phyloP scores from a whole-genome alignment of 495 filamentous ascomycete species.

The Alectoria sarmentosa region DNA sequence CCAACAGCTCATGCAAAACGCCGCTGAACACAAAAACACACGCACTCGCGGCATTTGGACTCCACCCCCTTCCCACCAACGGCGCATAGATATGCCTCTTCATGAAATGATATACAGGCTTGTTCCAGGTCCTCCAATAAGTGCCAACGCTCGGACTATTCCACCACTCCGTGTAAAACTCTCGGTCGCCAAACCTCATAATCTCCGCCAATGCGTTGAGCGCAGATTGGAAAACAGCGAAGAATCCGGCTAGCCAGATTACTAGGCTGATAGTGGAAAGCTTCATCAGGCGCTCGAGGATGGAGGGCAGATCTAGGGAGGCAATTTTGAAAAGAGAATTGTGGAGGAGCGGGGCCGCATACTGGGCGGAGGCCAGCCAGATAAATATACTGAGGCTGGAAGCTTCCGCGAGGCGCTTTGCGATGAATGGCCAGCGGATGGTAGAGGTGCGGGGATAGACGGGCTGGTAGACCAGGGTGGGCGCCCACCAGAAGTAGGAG shows the following conservation, averaged over 20 bases:
- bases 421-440: constrained; percentile 80
- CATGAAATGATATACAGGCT: constrained; percentile 95
- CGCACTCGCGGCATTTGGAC: constrained; percentile 55
- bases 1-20: constrained; percentile 82
- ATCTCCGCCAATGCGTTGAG: constrained; percentile 89
- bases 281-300: constrained; percentile 87
- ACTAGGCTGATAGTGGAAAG: constrained; percentile 87
- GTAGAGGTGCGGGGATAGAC: constrained; percentile 76
- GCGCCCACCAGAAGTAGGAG: constrained; percentile 93
- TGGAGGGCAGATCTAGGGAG: constrained; percentile 69
- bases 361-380: constrained; percentile 89
- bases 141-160: constrained; percentile 76
- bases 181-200: constrained; percentile 81
- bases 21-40: constrained; percentile 82
- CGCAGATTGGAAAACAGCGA: constrained; percentile 84
- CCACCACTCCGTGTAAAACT: constrained; percentile 98
- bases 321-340: constrained; percentile 86
- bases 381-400: constrained; percentile 73
- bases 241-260: constrained; percentile 96
- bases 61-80: constrained; percentile 74
- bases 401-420: constrained; percentile 72
- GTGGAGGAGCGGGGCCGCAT: constrained; percentile 77
- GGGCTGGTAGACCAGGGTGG: constrained; percentile 93
- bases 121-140: constrained; percentile 98
- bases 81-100: constrained; percentile 85